Evolutionary conservation across 441 rosid species (phyloP).

Genomic region (Macaranga tanarius): DNA sequence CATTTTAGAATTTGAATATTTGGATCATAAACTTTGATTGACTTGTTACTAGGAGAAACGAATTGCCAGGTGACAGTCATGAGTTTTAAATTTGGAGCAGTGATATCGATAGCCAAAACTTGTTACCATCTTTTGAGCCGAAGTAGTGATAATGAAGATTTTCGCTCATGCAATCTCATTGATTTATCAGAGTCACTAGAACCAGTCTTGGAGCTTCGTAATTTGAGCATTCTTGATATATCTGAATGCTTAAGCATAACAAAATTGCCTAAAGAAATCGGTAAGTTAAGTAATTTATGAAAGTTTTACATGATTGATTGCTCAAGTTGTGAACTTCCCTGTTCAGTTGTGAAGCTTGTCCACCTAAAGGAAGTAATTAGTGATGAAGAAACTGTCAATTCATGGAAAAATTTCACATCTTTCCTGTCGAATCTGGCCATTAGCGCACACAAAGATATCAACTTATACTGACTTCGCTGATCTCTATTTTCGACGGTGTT

Average conservation of each 20-base stretch:
- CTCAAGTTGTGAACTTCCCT: slow-evolving; percentile 17
- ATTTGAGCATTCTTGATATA: slow-evolving; percentile 41
- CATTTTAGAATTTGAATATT: too few relatives aligned
- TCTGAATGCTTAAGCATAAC: slow-evolving; percentile 45
- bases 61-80: too few relatives aligned
- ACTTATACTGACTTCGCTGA: slow-evolving; percentile 29
- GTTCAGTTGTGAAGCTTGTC: too few relatives aligned
- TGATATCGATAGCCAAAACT: too few relatives aligned
- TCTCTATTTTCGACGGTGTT: too few relatives aligned
- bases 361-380: too few relatives aligned
- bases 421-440: slow-evolving; percentile 19
- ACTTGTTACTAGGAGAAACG: too few relatives aligned
- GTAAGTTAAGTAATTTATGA: slow-evolving; percentile 20
- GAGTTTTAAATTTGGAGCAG: too few relatives aligned
- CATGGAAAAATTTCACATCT: slow-evolving; percentile 20
- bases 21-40: too few relatives aligned
- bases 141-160: too few relatives aligned
- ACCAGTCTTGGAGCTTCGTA: slow-evolving; percentile 35
- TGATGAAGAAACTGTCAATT: slow-evolving; percentile 26
- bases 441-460: slow-evolving; percentile 20
- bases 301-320: slow-evolving; percentile 31
- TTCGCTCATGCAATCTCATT: background rate
- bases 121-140: too few relatives aligned
- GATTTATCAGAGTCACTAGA: slow-evolving; percentile 46
- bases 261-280: slow-evolving; percentile 26